Base-by-base conservation (phyloP, 2,329 filamentous ascomycete genomes). In the Triangularia setosa region DNA sequence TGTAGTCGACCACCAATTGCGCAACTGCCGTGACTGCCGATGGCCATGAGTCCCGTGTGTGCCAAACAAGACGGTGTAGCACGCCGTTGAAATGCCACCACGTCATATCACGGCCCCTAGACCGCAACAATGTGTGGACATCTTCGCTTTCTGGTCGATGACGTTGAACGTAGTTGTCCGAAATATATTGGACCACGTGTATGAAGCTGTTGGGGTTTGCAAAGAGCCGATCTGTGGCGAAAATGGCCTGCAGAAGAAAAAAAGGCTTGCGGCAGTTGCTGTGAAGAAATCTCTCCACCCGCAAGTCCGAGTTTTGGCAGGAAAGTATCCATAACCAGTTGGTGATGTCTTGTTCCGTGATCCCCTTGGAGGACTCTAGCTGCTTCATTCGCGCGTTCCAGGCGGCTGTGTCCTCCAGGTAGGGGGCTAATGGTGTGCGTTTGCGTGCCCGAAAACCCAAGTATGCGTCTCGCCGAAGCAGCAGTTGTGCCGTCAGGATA, bases 251-350 rank as follows among this genome's bases (percentile, higher is more conserved):
- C 2, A 79, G 67, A 7, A 81, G 66, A 35, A 81, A 81, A 3
- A 78, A 65, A 2, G 79, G 79, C 62, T 77, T 79, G 7, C 71
- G 73, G 8, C 65, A 68, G 24, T 75, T 69, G 18, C 68, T 72
- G 1, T 73, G 74, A 44, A 78, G 58, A 23, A 81, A 73, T 11
- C 79, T 75, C 54, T 74, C 67, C 6, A 78, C 70, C 14, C 75
- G 75, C 48, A 59, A 68, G 61, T 80, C 79, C 7, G 74, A 73
- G 56, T 74, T 68, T 6, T 73, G 64, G 0, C 72, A 76, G 0
- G 71, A 73, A 18, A 81, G 57, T 24, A 81, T 78, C 78, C 77
- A 80, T 48, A 76, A 62, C 79, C 79, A 81, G 44, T 76, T 75
- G 12, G 74, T 73, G 28, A 80, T 58, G 44, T 79, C 73, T 1